Conservation (phyloP, 129 eudicot genomes). For the Chrysanthemum lavandulifolium region DNA sequence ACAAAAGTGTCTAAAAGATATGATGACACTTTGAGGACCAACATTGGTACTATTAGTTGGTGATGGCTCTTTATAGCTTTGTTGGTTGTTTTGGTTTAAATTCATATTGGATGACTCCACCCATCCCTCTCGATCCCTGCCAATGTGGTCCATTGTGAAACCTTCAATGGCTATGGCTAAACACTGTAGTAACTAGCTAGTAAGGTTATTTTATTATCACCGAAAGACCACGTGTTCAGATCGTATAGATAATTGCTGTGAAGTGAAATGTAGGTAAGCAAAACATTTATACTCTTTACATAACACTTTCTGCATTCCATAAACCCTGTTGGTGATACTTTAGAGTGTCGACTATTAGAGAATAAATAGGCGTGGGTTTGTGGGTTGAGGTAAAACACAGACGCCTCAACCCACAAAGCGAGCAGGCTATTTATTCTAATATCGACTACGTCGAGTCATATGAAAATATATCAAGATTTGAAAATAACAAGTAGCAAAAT, state of each 20-base stretch:
- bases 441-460: no score
- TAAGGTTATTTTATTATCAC: slow-evolving; percentile 3
- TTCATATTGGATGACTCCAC: slow-evolving; percentile 22
- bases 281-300: background rate
- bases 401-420: no score
- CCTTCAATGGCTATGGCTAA: slow-evolving; percentile 27
- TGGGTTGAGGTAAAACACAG: no score
- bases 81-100: slow-evolving; percentile 38
- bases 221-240: slow-evolving; percentile 12
- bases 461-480: no score
- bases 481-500: no score
- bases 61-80: slow-evolving; percentile 33
- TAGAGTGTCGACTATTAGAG: no score
- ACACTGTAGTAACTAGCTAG: slow-evolving; percentile 18
- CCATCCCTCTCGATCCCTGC: slow-evolving; percentile 32
- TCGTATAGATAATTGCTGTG: slow-evolving; percentile 6
- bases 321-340: background rate
- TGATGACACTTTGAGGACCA: slow-evolving; percentile 35
- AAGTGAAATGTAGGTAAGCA: slow-evolving; percentile 9
- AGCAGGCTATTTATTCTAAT: no score
- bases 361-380: no score
- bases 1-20: slow-evolving; percentile 18
- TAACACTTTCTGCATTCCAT: background rate
- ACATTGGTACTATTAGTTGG: slow-evolving; percentile 35
- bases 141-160: slow-evolving; percentile 38